Conservation (phyloP, 192 early-diverging fungal genomes). For the Mortierella alpina region DNA sequence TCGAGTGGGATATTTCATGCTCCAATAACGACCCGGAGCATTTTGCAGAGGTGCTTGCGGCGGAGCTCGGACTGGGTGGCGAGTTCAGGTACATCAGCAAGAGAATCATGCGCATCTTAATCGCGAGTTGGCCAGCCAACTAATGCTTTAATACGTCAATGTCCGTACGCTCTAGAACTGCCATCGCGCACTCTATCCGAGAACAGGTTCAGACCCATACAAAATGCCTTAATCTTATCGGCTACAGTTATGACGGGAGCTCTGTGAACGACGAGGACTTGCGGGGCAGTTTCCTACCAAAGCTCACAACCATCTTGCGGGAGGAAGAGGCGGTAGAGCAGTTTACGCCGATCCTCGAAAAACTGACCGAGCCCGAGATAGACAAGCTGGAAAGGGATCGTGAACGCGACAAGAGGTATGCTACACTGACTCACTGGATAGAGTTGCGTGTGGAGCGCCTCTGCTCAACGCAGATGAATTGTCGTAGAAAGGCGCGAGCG, state of each 20-base stretch:
- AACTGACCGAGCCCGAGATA: conserved; percentile 76
- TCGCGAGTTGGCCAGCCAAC: background rate
- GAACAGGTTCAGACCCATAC: conserved; percentile 91
- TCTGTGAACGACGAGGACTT: conserved; percentile 86
- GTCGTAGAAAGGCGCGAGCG: background rate
- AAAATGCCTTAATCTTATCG: conserved; percentile 85
- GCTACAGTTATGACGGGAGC: conserved; percentile 81
- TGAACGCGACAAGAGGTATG: conserved; percentile 77
- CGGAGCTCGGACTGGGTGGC: conserved; percentile 80
- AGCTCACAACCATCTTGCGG: conserved; percentile 62
- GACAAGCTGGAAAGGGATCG: conserved; percentile 88
- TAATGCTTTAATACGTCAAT: background rate
- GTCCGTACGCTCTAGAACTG: conserved; percentile 65
- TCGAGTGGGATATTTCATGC: conserved; percentile 94
- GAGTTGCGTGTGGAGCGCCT: too few relatives aligned
- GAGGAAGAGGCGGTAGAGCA: conserved; percentile 60
- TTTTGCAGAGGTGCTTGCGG: conserved; percentile 85
- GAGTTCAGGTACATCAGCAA: conserved; percentile 80
- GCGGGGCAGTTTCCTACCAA: conserved; percentile 74
- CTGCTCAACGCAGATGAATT: background rate
- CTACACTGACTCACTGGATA: too few relatives aligned
- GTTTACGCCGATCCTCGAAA: conserved; percentile 73
- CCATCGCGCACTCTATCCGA: conserved; percentile 92
- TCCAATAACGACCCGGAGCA: conserved; percentile 83
- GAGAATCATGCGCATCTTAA: background rate